Evolutionary conservation across 345 rosid genomes (phyloP), one percentile per base, ranked within the genome.

Genomic region (Eucalyptus camaldulensis): DNA sequence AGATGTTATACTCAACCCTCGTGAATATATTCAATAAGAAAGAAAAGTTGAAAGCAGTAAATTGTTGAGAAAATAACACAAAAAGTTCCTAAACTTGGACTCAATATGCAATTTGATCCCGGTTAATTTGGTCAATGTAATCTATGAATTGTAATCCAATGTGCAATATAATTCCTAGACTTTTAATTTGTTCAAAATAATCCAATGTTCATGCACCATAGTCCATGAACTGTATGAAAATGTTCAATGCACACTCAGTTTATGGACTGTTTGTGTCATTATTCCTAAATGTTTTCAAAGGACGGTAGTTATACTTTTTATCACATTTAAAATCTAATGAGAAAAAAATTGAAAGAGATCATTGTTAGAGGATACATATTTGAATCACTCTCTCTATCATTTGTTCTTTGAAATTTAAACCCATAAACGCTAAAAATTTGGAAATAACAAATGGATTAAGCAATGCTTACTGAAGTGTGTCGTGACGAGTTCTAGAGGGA

Each of bases 161-260:
- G 9, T 51, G 9, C 22, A 51, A 17, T 51, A 4, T 17, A 17
- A 17, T 17, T 0, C 22, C 56, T 17, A 19, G 0, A 53, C 4
- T 53, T 53, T 19, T 53, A 53, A 53, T 53, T 53, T 53, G 9
- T 53, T 53, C 4, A 7, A 53, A 0, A 17, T 53, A 0, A 17
- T 51, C 22, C 4, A 51, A 17, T 7, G 9, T 51, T 51, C 2
- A 51, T 0, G 9, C 0, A 51, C 22, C 9, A 17, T 51, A 51
- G 6, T 51, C 3, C 4, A 51, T 51, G 21, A 51, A 51, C 21
- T 7, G 0, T 3, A 7, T 17, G 56, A 51, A 53, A 17, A 53
- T 53, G 56, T 53, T 17, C 22, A 51, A 51, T 51, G 9, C 1
- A 51, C 0, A 17, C 56, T 4, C 1, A 7, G 4, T 51, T 51